phyloP scores from a whole-genome alignment of 257 asterid species.

The Gentiana dahurica region DNA sequence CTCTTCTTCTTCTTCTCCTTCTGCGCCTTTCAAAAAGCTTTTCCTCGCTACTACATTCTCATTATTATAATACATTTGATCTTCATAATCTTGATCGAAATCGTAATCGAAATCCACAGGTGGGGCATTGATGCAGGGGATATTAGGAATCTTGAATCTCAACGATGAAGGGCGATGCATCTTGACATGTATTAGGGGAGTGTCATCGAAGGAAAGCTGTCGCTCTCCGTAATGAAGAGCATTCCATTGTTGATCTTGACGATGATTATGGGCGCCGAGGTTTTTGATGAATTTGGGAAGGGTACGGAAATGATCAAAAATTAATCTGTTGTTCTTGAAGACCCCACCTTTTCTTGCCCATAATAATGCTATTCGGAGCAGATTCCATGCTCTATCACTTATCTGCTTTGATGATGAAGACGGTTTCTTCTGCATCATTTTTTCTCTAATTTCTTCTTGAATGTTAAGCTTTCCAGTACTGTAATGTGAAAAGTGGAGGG shows the following conservation, averaged over 20 bases:
- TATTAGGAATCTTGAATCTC: slow-evolving; percentile 53
- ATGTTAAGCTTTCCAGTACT: slow-evolving; percentile 6
- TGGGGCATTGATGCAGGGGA: slow-evolving; percentile 69
- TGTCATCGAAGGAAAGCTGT: slow-evolving; percentile 55
- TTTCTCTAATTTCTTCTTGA: neutral
- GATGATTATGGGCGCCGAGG: slow-evolving; percentile 20
- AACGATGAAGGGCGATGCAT: slow-evolving; percentile 77
- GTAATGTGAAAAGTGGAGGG: neutral
- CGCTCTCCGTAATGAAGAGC: slow-evolving; percentile 49
- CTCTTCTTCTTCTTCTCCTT: neutral
- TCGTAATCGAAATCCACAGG: slow-evolving; percentile 54
- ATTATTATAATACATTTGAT: neutral
- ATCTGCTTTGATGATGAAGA: slow-evolving; percentile 18
- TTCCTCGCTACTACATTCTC: neutral
- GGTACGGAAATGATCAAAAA: slow-evolving; percentile 19
- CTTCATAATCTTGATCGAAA: slow-evolving; percentile 15
- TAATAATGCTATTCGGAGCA: slow-evolving; percentile 45
- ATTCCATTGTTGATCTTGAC: slow-evolving; percentile 7
- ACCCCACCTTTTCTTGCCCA: slow-evolving; percentile 56
- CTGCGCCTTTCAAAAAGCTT: slow-evolving; percentile 11
- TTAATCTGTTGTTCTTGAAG: slow-evolving; percentile 27
- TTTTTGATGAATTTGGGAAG: slow-evolving; percentile 35
- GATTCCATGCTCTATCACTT: slow-evolving; percentile 45
- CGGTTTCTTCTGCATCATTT: slow-evolving; percentile 29
- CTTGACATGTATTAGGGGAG: slow-evolving; percentile 44